Evolutionary conservation across 176 grass and related monocot species (phyloP), one percentile per base, ranked within the genome.

Genomic region (Oryza glumipatula): DNA sequence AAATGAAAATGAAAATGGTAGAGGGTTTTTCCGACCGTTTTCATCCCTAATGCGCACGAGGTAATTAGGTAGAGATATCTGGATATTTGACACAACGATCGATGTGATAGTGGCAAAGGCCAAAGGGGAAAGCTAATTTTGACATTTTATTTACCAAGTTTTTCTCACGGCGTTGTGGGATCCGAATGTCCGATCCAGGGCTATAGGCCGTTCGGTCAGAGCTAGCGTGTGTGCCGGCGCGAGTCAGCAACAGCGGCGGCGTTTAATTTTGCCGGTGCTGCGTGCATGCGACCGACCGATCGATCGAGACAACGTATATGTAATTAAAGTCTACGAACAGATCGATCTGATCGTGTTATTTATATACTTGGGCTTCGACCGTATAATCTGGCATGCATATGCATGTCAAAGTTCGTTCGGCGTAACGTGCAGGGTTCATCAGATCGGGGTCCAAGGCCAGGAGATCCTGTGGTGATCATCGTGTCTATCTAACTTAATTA

Each of bases 201-300:
- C 19, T 1, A 1, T 41, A 41, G 17, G 54, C 54, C 52, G 16
- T 16, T 56, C 15, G 16, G 52, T 56, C 15, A 56, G 54, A 58
- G 6, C 7, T 69, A 81, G 28, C 51, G 44, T 63, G 44, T 63
- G 80, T 68, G 51, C 82, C 71, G 65, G 77, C 15, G 61, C 39
- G 33, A 52, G 87, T 85, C 76, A 89, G 76, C 76, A 85, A 80
- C 49, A 70, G 64, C 82, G 63, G 82, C 70, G 68, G 44, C 58
- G 33, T 73, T 61, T 47, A 11, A 26, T 32, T 63, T 82, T 64
- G 72, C 72, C 82, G 82, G 82, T 52, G 82, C 41, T 76, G 60
- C 46, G 7, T 64, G 60, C 46, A 4, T 64, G 22, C 65, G 15
- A 16, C 0, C n/a, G 26, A 45, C 9, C 9, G 6, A 16, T 11